A percentile compares a stretch with the other conserved stretches of the same genome.
Conservation (phyloP, 2,329 filamentous ascomycete genomes). For the Parasarocladium wereldwijsianum region DNA sequence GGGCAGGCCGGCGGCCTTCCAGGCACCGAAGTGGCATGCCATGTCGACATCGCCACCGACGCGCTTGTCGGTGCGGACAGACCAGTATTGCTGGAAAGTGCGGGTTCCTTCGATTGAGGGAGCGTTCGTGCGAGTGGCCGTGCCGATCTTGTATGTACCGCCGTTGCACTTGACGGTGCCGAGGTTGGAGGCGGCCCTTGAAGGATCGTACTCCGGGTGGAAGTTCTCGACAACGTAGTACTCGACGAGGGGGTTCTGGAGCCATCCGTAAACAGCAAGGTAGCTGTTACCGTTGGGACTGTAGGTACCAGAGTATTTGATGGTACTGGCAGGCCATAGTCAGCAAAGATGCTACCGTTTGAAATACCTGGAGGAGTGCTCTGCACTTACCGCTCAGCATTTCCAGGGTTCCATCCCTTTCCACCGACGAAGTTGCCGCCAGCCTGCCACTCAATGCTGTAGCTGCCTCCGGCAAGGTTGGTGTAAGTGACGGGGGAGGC, state of each 20-base stretch:
- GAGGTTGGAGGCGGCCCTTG: conserved; percentile 16
- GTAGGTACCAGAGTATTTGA: conserved; percentile 34
- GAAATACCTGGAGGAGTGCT: not conserved
- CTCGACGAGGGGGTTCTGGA: conserved; percentile 21
- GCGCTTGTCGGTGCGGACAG: conserved; percentile 30
- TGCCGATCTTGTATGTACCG: conserved; percentile 20
- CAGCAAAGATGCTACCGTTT: conserved; percentile 4
- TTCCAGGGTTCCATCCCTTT: conserved; percentile 32
- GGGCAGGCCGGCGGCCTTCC: conserved; percentile 26
- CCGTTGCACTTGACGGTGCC: conserved; percentile 19
- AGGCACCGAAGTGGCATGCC: conserved; percentile 37
- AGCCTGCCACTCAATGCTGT: conserved; percentile 33
- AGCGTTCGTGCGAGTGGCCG: conserved; percentile 19
- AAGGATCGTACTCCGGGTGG: conserved; percentile 27
- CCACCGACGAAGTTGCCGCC: conserved; percentile 32
- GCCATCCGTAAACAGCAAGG: conserved; percentile 27
- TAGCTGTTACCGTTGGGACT: conserved; percentile 32
- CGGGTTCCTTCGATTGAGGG: conserved; percentile 32
- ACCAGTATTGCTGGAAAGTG: conserved; percentile 37
- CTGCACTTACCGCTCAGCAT: conserved; percentile 14
- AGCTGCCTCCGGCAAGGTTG: conserved; percentile 34
- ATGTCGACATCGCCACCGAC: conserved; percentile 32
- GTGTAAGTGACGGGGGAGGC: conserved; percentile 34
- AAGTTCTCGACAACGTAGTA: conserved; percentile 27
- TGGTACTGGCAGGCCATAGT: conserved; percentile 20